A percentile compares a stretch with the other conserved stretches of the same genome.
These are phyloP conservation scores for Globisporangium recalcitrans DNA, from an alignment of 352 stramenopile species.

Conservation along the genomic window DNA sequence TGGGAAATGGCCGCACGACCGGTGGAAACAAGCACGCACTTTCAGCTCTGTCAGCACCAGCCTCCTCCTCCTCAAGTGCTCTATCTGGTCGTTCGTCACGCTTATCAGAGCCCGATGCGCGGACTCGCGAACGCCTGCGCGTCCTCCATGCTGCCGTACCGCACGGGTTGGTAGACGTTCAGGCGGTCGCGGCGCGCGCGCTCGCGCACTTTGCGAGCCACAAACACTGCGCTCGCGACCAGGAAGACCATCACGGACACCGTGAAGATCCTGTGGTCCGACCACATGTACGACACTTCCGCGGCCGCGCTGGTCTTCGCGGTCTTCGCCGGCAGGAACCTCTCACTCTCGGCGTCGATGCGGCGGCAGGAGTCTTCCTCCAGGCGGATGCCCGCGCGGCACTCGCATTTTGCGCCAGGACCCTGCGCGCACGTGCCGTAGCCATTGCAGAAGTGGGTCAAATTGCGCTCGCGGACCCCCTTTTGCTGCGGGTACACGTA, in stretches of 20 bases:
- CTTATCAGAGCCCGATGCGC: background rate
- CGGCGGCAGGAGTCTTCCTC: conserved; percentile 49
- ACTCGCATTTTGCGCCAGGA: conserved; percentile 55
- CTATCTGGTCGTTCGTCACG: too few species aligned
- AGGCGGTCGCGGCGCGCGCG: conserved; percentile 25
- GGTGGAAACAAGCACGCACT: too few species aligned
- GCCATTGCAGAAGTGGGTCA: conserved; percentile 62
- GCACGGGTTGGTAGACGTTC: conserved; percentile 29
- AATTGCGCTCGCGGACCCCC: conserved; percentile 46
- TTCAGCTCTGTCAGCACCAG: too few species aligned
- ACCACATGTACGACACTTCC: conserved; percentile 9
- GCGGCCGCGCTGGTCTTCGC: background rate
- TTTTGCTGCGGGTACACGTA: conserved; percentile 63
- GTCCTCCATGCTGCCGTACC: conserved; percentile 48
- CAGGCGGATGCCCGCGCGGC: conserved; percentile 30
- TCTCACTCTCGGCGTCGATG: conserved; percentile 57
- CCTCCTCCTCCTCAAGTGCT: too few species aligned
- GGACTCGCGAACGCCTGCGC: background rate
- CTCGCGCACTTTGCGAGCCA: conserved; percentile 30
- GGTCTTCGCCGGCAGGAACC: conserved; percentile 7
- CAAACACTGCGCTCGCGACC: conserved; percentile 16
- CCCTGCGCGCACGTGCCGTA: conserved; percentile 56
- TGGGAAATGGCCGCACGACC: too few species aligned
- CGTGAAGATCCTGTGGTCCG: conserved; percentile 1
- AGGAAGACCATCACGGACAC: conserved; percentile 18